phyloP scores from a whole-genome alignment of 805 yeast species.

The baker's yeast (Saccharomyces cerevisiae) region DNA sequence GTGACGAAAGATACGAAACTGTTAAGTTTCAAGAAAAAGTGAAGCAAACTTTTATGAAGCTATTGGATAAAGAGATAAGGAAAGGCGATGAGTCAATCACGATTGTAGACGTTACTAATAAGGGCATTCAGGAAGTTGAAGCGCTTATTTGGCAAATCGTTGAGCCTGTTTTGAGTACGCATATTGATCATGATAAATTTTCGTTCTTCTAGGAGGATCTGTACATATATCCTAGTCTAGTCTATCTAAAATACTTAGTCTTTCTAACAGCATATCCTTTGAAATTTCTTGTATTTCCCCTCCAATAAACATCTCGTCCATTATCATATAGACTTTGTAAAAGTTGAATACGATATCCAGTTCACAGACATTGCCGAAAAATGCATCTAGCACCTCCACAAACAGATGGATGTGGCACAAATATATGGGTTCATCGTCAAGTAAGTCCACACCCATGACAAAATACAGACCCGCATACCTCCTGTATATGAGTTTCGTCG shows the following conservation, averaged over 20 bases:
- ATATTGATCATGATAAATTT: not conserved
- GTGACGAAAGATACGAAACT: slow-evolving; percentile 87
- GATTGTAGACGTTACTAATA: slow-evolving; percentile 52
- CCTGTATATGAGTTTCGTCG: slow-evolving; percentile 66
- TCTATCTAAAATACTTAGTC: slow-evolving; percentile 58
- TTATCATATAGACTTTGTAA: slow-evolving; percentile 67
- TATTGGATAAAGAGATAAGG: slow-evolving; percentile 29
- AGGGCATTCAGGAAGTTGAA: slow-evolving; percentile 48
- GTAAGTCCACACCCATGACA: slow-evolving; percentile 69
- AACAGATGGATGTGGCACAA: slow-evolving; percentile 79
- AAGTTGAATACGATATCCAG: slow-evolving; percentile 88
- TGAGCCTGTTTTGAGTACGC: slow-evolving; percentile 2
- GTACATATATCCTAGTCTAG: slow-evolving; percentile 35
- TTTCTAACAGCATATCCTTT: slow-evolving; percentile 53
- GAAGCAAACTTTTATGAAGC: slow-evolving; percentile 44
- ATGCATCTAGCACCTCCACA: slow-evolving; percentile 80
- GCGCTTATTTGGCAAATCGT: slow-evolving; percentile 36
- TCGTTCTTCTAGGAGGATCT: not conserved
- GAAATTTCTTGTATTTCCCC: slow-evolving; percentile 89
- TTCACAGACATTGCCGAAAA: slow-evolving; percentile 88
- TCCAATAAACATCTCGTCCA: slow-evolving; percentile 82
- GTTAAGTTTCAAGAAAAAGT: slow-evolving; percentile 68
- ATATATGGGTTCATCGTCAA: slow-evolving; percentile 75
- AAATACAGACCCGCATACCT: slow-evolving; percentile 90
- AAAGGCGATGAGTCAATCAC: slow-evolving; percentile 28